A percentile compares a stretch with the other conserved stretches of the same genome.
phyloP scores from a whole-genome alignment of 257 asterid genomes.

The Przewalskia tangutica region DNA sequence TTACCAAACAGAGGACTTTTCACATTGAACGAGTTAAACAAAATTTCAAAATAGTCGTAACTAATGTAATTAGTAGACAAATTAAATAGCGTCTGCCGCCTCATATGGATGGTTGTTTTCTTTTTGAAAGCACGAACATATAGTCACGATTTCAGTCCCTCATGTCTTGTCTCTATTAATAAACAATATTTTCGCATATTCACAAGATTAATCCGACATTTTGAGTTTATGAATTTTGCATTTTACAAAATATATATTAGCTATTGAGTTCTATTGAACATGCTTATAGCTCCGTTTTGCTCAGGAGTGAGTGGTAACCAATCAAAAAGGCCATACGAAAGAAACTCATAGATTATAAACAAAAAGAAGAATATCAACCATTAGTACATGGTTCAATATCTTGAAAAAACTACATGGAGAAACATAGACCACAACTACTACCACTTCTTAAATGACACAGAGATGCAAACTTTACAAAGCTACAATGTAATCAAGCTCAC shows the following conservation, averaged over 20 bases:
- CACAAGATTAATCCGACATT: no score
- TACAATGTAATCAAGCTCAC: constrained; percentile 29
- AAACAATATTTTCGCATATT: no score
- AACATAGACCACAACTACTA: constrained; percentile 19
- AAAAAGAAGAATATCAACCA: not conserved
- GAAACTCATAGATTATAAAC: not conserved
- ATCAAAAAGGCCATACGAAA: not conserved
- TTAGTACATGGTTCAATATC: not conserved
- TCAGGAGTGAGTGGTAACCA: not conserved
- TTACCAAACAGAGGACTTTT: not conserved
- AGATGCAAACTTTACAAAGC: constrained; percentile 2
- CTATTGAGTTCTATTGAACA: not conserved
- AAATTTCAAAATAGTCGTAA: not conserved
- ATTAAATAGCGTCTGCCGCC: not conserved
- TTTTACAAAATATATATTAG: not conserved
- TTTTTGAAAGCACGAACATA: not conserved
- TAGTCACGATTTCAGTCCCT: not conserved
- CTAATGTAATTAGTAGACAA: not conserved
- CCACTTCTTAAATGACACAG: not conserved
- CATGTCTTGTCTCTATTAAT: no score
- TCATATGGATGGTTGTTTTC: not conserved
- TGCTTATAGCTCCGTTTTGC: not conserved
- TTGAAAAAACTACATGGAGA: constrained; percentile 7
- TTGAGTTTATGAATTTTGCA: no score
- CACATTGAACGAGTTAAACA: no score